Percentiles rank a stretch among this genome's conserved stretches.
Evolutionary conservation across 306 rosid species (phyloP).

Genomic region (Prunus davidiana): DNA sequence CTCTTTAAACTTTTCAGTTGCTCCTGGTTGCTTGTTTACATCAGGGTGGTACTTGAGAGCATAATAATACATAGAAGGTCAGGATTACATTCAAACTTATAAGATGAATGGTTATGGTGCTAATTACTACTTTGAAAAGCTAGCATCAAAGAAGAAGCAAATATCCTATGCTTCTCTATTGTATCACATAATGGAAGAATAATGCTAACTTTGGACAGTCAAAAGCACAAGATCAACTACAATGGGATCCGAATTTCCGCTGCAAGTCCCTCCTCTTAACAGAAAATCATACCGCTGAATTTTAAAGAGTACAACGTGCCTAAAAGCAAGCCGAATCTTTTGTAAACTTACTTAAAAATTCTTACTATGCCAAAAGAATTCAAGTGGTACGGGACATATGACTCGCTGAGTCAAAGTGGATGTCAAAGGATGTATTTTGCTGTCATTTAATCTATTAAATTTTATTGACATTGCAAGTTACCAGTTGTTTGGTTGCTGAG

Average conservation of each 20-base stretch:
- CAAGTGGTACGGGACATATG: too few relatives aligned
- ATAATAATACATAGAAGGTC: conserved; percentile 15
- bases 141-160: too few relatives aligned
- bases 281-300: background rate
- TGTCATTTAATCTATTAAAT: background rate
- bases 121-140: background rate
- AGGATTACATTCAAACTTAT: conserved; percentile 17
- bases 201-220: background rate
- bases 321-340: background rate
- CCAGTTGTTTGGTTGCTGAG: background rate
- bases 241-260: background rate
- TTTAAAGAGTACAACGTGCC: too few relatives aligned
- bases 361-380: background rate
- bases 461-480: background rate
- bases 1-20: conserved; percentile 92
- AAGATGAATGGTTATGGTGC: background rate
- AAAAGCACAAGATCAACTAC: background rate
- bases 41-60: conserved; percentile 86
- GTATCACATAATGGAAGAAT: background rate
- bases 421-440: background rate
- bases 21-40: conserved; percentile 95
- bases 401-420: background rate
- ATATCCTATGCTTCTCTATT: background rate
- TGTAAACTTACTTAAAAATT: background rate
- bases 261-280: background rate